Percentiles rank a stretch among this genome's conserved stretches.
phyloP scores from a whole-genome alignment of 345 rosid genomes.

The Populus deltoides region DNA sequence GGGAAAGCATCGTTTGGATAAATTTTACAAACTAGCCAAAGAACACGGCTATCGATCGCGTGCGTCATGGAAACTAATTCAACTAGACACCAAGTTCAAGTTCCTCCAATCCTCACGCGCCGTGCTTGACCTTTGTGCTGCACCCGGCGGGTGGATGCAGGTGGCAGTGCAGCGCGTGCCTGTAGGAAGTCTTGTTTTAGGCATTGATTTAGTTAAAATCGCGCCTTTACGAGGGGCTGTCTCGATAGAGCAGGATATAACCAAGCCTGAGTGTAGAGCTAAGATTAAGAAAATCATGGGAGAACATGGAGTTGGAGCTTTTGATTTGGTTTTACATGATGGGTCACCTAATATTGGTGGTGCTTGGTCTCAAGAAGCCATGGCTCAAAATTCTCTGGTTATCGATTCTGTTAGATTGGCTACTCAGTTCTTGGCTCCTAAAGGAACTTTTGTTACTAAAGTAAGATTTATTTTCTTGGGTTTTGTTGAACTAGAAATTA shows the following conservation, averaged over 20 bases:
- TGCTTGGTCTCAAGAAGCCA: conserved; percentile 91
- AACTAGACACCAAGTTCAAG: conserved; percentile 66
- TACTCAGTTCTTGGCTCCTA: conserved; percentile 73
- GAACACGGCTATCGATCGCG: conserved; percentile 95
- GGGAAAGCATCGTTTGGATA: conserved; percentile 82
- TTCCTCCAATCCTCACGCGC: conserved; percentile 62
- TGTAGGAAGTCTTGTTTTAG: conserved; percentile 85
- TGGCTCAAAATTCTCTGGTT: conserved; percentile 80
- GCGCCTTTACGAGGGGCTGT: conserved; percentile 66
- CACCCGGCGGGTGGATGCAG: conserved; percentile 99
- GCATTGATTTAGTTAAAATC: conserved; percentile 75
- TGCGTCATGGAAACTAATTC: conserved; percentile 86
- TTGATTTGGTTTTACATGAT: conserved; percentile 80
- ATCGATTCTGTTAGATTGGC: conserved; percentile 85
- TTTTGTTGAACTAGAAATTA: not conserved
- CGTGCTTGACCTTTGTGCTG: conserved; percentile 94
- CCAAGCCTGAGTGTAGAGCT: conserved; percentile 67
- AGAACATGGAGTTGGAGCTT: conserved; percentile 58
- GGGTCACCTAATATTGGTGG: conserved; percentile 97
- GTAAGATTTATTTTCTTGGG: conserved; percentile 26
- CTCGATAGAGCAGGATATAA: conserved; percentile 75
- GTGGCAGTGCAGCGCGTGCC: conserved; percentile 85
- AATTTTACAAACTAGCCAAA: conserved; percentile 73
- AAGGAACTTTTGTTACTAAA: conserved; percentile 75
- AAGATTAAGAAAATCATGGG: conserved; percentile 63